phyloP scores from a whole-genome alignment of 2,329 filamentous ascomycete genomes.

The Aspergillus aculeatus region DNA sequence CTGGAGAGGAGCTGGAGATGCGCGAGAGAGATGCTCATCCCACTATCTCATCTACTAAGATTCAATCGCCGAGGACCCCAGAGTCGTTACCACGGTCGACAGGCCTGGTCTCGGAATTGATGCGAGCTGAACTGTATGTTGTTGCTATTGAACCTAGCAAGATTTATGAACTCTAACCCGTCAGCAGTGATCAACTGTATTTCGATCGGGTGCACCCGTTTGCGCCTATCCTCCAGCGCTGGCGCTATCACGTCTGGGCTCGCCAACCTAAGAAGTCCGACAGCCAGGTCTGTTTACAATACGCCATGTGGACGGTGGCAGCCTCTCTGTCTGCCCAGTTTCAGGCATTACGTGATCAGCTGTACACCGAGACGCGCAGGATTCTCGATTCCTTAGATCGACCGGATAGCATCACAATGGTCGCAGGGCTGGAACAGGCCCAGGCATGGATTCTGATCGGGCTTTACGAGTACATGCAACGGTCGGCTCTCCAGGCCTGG shows the following conservation, averaged over 20 bases:
- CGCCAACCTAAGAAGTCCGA: constrained; percentile 17
- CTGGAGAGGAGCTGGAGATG: not conserved
- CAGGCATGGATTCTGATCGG: constrained; percentile 41
- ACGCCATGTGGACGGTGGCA: constrained; percentile 40
- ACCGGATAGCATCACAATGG: constrained; percentile 4
- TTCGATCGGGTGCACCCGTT: constrained; percentile 33
- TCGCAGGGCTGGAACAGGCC: constrained; percentile 29
- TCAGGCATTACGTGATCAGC: constrained; percentile 23
- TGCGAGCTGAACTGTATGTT: constrained; percentile 22
- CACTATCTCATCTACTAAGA: not conserved
- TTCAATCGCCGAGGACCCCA: constrained; percentile 11
- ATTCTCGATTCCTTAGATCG: constrained; percentile 24
- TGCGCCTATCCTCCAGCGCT: constrained; percentile 30
- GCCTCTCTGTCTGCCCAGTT: constrained; percentile 35
- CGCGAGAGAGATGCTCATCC: not conserved
- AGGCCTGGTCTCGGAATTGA: constrained; percentile 18
- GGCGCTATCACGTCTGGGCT: constrained; percentile 30
- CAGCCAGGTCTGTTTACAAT: constrained; percentile 30
- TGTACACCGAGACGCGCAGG: constrained; percentile 29
- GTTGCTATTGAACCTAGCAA: not conserved
- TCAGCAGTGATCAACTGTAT: constrained; percentile 29
- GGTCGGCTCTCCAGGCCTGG: constrained; percentile 35
- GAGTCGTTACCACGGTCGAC: constrained; percentile 5
- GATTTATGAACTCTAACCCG: not conserved
- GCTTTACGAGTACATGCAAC: constrained; percentile 39